Percentiles rank a stretch among this genome's conserved stretches.
These are phyloP conservation scores for bread wheat (Triticum aestivum) DNA, from an alignment of 176 grass and related monocot species.

Conservation along the genomic window IWGSC_CS_RefSeq_v2.1 NC_057803.1:13939114-13939613, in stretches of 20 bases:
- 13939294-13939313: conserved; percentile 9
- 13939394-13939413: conserved; percentile 27
- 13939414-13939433: conserved; percentile 9
- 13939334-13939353: conserved; percentile 15
- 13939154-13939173: no score
- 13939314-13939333: background rate
- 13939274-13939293: conserved; percentile 13
- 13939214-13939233: background rate
- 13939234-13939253: background rate
- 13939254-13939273: background rate
- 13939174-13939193: no score
- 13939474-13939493: conserved; percentile 46
- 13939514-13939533: background rate
- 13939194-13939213: background rate
- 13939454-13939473: background rate
- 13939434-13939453: background rate
- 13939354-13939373: conserved; percentile 16
- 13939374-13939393: background rate
- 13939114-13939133: no score
- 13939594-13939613: conserved; percentile 98
- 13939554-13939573: conserved; percentile 53
- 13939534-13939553: conserved; percentile 51
- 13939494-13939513: background rate
- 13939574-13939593: conserved; percentile 91
- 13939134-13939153: no score